phyloP scores from a whole-genome alignment of 2,329 filamentous ascomycete genomes.

The Sarocladium brachiariae region DNA sequence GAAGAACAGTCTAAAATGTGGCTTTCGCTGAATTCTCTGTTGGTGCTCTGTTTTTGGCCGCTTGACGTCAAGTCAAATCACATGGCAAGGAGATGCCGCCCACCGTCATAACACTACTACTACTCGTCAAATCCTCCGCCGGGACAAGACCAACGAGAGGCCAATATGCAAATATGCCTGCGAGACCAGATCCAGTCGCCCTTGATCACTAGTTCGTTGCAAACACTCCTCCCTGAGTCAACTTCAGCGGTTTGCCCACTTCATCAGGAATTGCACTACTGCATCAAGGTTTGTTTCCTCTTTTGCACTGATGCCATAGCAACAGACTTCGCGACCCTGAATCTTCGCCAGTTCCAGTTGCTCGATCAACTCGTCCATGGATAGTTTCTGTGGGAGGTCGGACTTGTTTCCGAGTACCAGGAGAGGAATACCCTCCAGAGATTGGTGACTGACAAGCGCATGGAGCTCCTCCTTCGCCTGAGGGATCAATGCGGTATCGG shows the following conservation, averaged over 20 bases:
- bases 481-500: slow-evolving; percentile 72
- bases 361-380: slow-evolving; percentile 93
- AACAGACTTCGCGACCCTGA: slow-evolving; percentile 88
- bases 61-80: not conserved
- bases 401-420: slow-evolving; percentile 97
- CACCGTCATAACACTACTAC: not conserved
- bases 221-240: not conserved
- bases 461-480: slow-evolving; percentile 90
- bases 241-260: slow-evolving; percentile 48
- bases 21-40: not conserved
- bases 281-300: slow-evolving; percentile 98
- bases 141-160: no score
- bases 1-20: slow-evolving; percentile 7
- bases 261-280: slow-evolving; percentile 93
- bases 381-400: slow-evolving; percentile 82
- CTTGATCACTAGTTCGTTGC: not conserved
- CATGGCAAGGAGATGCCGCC: not conserved
- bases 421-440: slow-evolving; percentile 82
- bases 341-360: slow-evolving; percentile 84
- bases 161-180: not conserved
- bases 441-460: slow-evolving; percentile 74
- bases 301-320: slow-evolving; percentile 97
- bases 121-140: not conserved
- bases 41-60: not conserved
- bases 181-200: not conserved